Evolutionary conservation across 2,329 filamentous ascomycete species (phyloP), one percentile per base, ranked within the genome.

Genomic region (Westerdykella aurantiaca): DNA sequence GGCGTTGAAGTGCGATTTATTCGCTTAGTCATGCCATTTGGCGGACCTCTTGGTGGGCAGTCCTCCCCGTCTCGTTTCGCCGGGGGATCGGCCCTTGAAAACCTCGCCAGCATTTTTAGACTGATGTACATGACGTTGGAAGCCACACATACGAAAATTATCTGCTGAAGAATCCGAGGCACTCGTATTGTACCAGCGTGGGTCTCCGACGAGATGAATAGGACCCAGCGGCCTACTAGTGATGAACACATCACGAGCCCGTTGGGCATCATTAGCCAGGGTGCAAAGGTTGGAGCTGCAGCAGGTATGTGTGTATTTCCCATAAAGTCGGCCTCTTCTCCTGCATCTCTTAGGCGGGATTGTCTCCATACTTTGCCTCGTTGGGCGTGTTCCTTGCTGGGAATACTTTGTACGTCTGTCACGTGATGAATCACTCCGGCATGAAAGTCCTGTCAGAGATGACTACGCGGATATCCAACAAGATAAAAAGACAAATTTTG

Each of bases 161-260:
- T 29, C 11, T 9, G 11, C 25, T 29, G 10, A 7, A 10, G 7
- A 29, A 29, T 29, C 7, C 10, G 10, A 29, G 7, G 11, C 25
- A 29, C 25, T 29, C 9, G 25, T 7, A 29, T 29, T 29, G 10
- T 9, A 29, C 25, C 2, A 29, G 11, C 25, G 2, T 9, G 25
- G 25, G 7, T 9, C 11, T 29, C 11, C 25, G 3, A 29, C 25
- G 10, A 29, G 25, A 29, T 29, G 25, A 35, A 35, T 9, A 35
- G 14, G 34, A 11, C 4, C 25, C 25, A 29, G 25, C 25, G 25
- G 25, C 25, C 25, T 29, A 29, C 25, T 29, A 29, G 25, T 44
- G 49, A 52, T 31, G 49, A 37, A 9, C 50, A 52, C 43, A 42
- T 62, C 55, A 63, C 56, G 9, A 45, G 57, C 23, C 63, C 63